phyloP scores from a whole-genome alignment of 345 rosid genomes.

The Chamaenerion angustifolium region DNA sequence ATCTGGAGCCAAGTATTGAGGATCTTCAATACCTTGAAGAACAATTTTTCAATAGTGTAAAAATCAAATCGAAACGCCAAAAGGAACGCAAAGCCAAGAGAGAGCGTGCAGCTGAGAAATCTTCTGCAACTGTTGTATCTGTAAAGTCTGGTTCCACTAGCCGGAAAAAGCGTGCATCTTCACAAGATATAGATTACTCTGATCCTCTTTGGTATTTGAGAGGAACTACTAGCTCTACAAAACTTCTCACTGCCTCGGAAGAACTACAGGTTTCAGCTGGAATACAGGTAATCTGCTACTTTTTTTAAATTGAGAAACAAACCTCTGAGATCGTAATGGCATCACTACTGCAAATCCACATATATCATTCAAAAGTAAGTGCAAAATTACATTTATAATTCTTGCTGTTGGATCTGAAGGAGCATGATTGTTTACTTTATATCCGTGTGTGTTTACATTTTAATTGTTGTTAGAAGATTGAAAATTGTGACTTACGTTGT shows the following conservation, averaged over 20 bases:
- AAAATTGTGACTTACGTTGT: no score
- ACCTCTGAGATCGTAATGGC: neutral
- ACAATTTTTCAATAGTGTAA: constrained; percentile 33
- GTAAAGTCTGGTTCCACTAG: constrained; percentile 35
- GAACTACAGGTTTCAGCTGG: constrained; percentile 66
- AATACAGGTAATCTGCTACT: constrained; percentile 54
- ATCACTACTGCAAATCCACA: neutral
- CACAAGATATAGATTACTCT: constrained; percentile 51
- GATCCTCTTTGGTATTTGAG: constrained; percentile 78
- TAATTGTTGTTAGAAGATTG: no score
- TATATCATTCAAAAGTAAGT: no score
- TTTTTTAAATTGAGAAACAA: neutral
- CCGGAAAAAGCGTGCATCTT: constrained; percentile 43
- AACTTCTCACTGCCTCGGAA: constrained; percentile 78
- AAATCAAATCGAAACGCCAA: constrained; percentile 69
- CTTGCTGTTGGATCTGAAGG: no score
- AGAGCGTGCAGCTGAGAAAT: constrained; percentile 53
- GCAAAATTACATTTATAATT: no score
- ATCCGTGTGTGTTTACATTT: no score
- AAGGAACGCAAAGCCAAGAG: constrained; percentile 67
- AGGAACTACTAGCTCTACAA: constrained; percentile 48
- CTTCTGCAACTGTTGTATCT: constrained; percentile 36
- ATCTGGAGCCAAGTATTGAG: constrained; percentile 33
- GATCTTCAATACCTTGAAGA: constrained; percentile 46
- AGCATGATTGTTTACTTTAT: no score